These are phyloP conservation scores for Acanthamoeba sp. DNA, from an alignment of 208 protist species.

Conservation along the genomic window DNA sequence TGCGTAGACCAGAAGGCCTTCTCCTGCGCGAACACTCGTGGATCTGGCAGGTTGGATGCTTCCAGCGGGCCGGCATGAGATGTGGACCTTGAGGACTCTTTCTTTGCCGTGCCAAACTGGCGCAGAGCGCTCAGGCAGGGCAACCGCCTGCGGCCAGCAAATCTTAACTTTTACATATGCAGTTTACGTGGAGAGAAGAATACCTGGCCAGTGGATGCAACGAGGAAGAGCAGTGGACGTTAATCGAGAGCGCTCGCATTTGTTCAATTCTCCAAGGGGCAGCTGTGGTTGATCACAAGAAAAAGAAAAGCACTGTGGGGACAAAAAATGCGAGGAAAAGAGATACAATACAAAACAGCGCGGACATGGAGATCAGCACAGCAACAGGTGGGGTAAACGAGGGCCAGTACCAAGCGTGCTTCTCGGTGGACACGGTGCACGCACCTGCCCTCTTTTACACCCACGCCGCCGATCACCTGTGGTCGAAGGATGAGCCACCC, in stretches of 20 bases:
- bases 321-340: not conserved
- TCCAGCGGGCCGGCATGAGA: not conserved
- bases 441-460: constrained; percentile 15
- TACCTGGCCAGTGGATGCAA: too few species aligned
- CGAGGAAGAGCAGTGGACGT: too few species aligned
- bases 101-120: not conserved
- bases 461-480: not conserved
- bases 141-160: not conserved
- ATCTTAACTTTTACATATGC: too few species aligned
- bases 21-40: constrained; percentile 3
- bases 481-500: not conserved
- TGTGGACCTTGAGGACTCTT: not conserved
- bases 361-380: not conserved
- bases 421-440: not conserved
- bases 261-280: too few species aligned
- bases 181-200: too few species aligned
- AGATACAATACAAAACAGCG: not conserved
- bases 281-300: not conserved
- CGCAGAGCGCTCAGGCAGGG: not conserved
- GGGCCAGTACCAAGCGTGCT: not conserved
- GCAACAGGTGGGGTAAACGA: too few species aligned
- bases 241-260: too few species aligned
- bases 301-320: not conserved
- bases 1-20: constrained; percentile 33
- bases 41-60: not conserved